phyloP scores from a whole-genome alignment of 192 early-diverging fungal genomes.

The Coemansia sp. region DNA sequence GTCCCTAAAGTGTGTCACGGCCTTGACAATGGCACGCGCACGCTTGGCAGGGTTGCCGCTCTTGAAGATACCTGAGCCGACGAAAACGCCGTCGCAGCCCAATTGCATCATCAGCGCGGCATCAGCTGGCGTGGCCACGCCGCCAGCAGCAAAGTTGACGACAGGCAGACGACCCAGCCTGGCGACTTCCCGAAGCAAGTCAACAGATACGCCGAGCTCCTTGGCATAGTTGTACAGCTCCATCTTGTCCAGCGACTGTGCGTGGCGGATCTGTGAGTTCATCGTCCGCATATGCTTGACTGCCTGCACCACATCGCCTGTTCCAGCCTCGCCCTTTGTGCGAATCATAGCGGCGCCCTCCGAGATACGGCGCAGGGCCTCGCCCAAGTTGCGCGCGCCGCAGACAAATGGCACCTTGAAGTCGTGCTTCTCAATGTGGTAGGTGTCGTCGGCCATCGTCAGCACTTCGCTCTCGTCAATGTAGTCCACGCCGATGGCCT shows the following conservation, averaged over 20 bases:
- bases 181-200: constrained; percentile 82
- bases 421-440: constrained; percentile 95
- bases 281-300: constrained; percentile 94
- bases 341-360: constrained; percentile 99
- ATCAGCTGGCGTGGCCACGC: constrained; percentile 97
- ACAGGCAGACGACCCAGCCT: constrained; percentile 89
- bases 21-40: constrained; percentile 91
- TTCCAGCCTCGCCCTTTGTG: constrained; percentile 98
- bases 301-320: constrained; percentile 97
- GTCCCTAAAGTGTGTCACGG: constrained; percentile 94
- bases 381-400: constrained; percentile 94
- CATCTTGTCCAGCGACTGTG: constrained; percentile 77
- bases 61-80: constrained; percentile 98
- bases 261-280: constrained; percentile 81
- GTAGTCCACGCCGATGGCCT: constrained; percentile 88
- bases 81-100: constrained; percentile 97
- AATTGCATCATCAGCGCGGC: constrained; percentile 99
- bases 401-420: constrained; percentile 96
- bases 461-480: constrained; percentile 98
- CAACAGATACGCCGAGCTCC: constrained; percentile 89
- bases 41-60: constrained; percentile 90
- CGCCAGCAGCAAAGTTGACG: constrained; percentile 98
- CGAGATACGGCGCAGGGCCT: constrained; percentile 92
- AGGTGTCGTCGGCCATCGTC: constrained; percentile 90
- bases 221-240: constrained; percentile 96